These are phyloP conservation scores for Gloeostereum incarnatum DNA, from an alignment of 768 basidiomycete species.

Conservation along the genomic window DNA sequence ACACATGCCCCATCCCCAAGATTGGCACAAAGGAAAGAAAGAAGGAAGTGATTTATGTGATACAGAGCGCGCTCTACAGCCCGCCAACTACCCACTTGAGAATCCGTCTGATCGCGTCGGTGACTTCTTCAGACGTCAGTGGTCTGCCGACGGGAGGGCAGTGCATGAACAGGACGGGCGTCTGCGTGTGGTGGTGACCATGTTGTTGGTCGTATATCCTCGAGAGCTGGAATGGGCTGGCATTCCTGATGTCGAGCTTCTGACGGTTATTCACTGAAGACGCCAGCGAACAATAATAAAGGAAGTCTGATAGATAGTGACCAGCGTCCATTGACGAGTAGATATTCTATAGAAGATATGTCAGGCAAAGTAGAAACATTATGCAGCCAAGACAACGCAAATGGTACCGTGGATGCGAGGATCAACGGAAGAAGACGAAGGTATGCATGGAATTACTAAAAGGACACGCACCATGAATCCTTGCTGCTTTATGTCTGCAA, in stretches of 20 bases:
- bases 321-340: constrained; percentile 71
- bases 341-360: constrained; percentile 47
- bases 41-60: constrained; percentile 1
- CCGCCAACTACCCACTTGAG: constrained; percentile 43
- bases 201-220: constrained; percentile 32
- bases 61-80: constrained; percentile 1
- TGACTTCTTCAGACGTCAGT: constrained; percentile 55
- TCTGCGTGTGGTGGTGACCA: constrained; percentile 15
- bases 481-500: constrained; percentile 42
- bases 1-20: no score
- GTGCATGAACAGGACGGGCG: constrained; percentile 60
- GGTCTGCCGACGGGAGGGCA: constrained; percentile 63
- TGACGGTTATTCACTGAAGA: no score
- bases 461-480: constrained; percentile 34
- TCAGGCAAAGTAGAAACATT: no score
- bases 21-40: not conserved
- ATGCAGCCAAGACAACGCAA: no score
- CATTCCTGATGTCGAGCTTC: no score
- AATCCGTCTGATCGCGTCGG: constrained; percentile 52
- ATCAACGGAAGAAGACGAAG: not conserved
- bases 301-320: constrained; percentile 69
- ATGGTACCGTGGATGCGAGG: no score
- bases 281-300: constrained; percentile 69
- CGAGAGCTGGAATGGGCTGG: no score
- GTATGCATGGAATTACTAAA: no score